Evolutionary conservation across 2,329 filamentous ascomycete species (phyloP), one percentile per base, ranked within the genome.

Genomic region (Penicillium sp.): DNA sequence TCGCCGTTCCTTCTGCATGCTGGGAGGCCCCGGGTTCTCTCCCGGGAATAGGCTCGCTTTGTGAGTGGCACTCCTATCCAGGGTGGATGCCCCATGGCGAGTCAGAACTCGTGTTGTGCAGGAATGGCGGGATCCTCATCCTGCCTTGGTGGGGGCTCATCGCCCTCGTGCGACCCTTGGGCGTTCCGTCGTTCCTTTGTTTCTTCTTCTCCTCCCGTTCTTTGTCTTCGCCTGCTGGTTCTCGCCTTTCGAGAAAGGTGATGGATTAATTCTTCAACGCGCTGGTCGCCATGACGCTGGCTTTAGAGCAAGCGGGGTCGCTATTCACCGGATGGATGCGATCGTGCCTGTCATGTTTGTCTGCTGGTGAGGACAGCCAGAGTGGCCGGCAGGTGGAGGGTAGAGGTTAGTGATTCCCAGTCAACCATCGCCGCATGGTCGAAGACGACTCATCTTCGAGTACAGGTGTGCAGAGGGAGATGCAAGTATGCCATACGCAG

Each of bases 401-500:
- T 14, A 23, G 18, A 30, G 49, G 50, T 54, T 45, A 13, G 31
- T n/a, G 6, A n/a, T n/a, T 7, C 4, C 25, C 11, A 6, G 11
- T 27, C 25, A 13, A 27, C 4, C 11, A 27, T 27, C 10, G 14
- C 11, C 11, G 19, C 13, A 20, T 53, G 35, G 44, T 47, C 23
- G 54, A 47, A 45, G 49, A 51, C 50, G 43, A 34, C 43, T 48
- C 11, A 14, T 27, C 21, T 16, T 37, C 34, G 34, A 36, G 18
- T 38, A n/a, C 36, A 71, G 68, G 60, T 28, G 48, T 66, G 27
- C 59, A 71, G 41, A 62, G 67, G 50, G 64, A 69, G 42, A 69
- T 71, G 67, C 54, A 61, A 53, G 57, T 73, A 56, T 69, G 64
- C 54, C 62, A 68, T 41, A 61, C 65, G 38, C 70, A 74, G 51